Base-by-base conservation (phyloP, 1,139 yeast genomes). In the Yamadazyma songkhlaensis region DNA sequence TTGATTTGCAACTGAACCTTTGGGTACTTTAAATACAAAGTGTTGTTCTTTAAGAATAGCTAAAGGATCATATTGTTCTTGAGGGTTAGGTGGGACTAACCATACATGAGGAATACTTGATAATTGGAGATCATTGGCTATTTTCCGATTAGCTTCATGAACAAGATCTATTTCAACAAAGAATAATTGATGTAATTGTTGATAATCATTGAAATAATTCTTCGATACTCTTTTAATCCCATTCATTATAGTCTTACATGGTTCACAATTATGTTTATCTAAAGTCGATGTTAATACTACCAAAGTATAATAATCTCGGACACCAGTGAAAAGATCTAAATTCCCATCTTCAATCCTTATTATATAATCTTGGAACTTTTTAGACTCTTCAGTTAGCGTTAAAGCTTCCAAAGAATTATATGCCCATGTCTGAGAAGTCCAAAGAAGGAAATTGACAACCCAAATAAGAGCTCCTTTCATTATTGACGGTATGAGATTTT, bases 31-130 rank as follows among this genome's bases (percentile, higher is more conserved):
- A 50, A 60, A 70, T n/a, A 54, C 50, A 35, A 51, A 57, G 44
- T 63, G 67, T 6, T 59, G 54, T 38, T 61, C 67, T 24, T 47
- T 51, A 10, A 67, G 48, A 10, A 68, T 38, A 14, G 54, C 53
- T 34, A 46, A 54, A 26, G 57, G 56, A 13, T 60, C 62, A 29
- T 42, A 47, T 9, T 44, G 47, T 15, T 54, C 54, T 14, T 39
- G 41, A 27, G 39, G 27, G 32, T 61, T 59, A 3, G 85, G 85
- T 2, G 87, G 87, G 3, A 77, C 69, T 3, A 83, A 61, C 78
- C 88, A 78, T 9, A 81, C 47, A 44, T 78, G 81, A 1, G 94
- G 92, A 3, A 82, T 75, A 3, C 77, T 60, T 4, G 56, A 57
- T 38, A 83, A 51, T 3, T 62, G 56, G 36, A 81, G 49, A 15